Evolutionary conservation across 768 basidiomycete genomes (phyloP).

Genomic region (Candolleomyces efflorescens): DNA sequence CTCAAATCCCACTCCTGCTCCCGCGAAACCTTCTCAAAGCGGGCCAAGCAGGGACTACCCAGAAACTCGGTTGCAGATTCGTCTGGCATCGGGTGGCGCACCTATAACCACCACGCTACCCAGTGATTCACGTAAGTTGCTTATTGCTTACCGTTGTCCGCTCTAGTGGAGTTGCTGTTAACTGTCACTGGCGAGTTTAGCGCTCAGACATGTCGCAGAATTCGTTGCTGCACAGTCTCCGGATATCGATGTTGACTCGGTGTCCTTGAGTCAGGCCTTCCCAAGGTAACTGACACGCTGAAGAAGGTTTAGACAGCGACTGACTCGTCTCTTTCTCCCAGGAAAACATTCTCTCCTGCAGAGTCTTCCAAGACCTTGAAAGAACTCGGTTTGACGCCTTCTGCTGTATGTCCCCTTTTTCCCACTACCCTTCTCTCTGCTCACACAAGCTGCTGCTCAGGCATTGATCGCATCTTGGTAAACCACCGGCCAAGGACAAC

Average conservation of each 20-base stretch:
- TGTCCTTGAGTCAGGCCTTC: slow-evolving; percentile 77
- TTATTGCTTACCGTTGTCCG: slow-evolving; percentile 10
- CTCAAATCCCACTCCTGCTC: slow-evolving; percentile 27
- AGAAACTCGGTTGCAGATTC: slow-evolving; percentile 87
- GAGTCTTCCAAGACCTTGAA: slow-evolving; percentile 81
- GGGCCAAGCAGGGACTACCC: slow-evolving; percentile 66
- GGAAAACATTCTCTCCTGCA: slow-evolving; percentile 68
- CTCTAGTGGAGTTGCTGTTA: background rate
- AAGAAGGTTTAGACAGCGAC: background rate
- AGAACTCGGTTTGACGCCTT: slow-evolving; percentile 86
- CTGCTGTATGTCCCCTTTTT: slow-evolving; percentile 57
- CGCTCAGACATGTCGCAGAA: slow-evolving; percentile 82
- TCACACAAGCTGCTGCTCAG: slow-evolving; percentile 23
- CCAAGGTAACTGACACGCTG: slow-evolving; percentile 55
- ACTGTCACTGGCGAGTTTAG: slow-evolving; percentile 32
- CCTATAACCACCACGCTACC: slow-evolving; percentile 78
- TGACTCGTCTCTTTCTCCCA: slow-evolving; percentile 24
- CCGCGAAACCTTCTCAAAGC: slow-evolving; percentile 32
- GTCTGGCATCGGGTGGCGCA: slow-evolving; percentile 74
- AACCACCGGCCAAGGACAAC: background rate
- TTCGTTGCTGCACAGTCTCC: slow-evolving; percentile 75
- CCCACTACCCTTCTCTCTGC: background rate
- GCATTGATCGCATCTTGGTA: slow-evolving; percentile 51
- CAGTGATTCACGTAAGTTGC: slow-evolving; percentile 69
- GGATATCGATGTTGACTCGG: slow-evolving; percentile 68